These are phyloP conservation scores for Lecanoromycetidae sp. DNA, from an alignment of 2,329 filamentous ascomycete genomes.

Conservation along the genomic window DNA sequence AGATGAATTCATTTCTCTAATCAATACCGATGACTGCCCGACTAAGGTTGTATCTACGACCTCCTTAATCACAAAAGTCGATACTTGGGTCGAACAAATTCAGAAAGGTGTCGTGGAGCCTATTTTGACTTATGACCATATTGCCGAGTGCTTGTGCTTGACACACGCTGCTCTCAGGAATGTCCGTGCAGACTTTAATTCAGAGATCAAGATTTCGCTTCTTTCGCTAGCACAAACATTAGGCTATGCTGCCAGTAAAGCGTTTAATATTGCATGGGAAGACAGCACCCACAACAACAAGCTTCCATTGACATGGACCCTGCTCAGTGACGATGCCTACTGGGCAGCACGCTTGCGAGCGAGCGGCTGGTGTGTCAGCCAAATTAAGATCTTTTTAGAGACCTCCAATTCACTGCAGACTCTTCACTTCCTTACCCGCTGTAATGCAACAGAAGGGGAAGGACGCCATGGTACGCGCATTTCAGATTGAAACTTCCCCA, in stretches of 20 bases:
- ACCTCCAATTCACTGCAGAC: background rate
- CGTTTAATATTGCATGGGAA: background rate
- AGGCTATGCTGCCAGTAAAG: background rate
- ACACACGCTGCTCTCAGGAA: background rate
- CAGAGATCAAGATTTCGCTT: background rate
- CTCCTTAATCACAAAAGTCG: background rate
- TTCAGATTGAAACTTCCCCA: no score
- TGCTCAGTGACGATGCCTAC: background rate
- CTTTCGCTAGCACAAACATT: constrained; percentile 1
- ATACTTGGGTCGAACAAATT: background rate
- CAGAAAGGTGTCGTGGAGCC: background rate
- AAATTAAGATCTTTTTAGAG: background rate
- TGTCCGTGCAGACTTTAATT: background rate
- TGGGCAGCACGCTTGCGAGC: background rate
- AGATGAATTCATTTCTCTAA: background rate
- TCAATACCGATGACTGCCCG: background rate
- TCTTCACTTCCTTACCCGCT: background rate
- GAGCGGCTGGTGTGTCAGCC: background rate
- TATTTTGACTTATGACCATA: background rate
- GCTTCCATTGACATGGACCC: background rate
- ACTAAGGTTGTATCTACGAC: background rate
- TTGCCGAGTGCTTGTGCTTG: background rate
- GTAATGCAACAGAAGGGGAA: no score
- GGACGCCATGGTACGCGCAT: no score
- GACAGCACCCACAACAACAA: background rate